These are phyloP conservation scores for Pichia sp. DNA, from an alignment of 1,139 yeast genomes.

Conservation along the genomic window DNA sequence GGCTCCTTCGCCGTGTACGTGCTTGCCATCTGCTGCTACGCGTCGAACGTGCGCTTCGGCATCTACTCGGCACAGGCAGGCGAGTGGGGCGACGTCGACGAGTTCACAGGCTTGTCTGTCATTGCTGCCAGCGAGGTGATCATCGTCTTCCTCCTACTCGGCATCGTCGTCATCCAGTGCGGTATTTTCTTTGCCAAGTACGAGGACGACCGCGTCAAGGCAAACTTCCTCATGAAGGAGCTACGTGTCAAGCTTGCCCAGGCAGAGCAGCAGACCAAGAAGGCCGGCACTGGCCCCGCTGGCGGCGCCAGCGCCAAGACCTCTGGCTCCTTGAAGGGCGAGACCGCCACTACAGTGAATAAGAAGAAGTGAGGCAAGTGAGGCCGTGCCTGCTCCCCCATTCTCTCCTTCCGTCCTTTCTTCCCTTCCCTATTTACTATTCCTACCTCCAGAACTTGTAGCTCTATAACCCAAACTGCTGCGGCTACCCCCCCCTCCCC, in stretches of 20 bases:
- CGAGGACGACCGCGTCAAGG: slow-evolving; percentile 60
- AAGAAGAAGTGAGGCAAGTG: slow-evolving; percentile 7
- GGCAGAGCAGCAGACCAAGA: slow-evolving; percentile 19
- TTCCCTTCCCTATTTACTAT: neutral
- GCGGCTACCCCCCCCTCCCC: neutral
- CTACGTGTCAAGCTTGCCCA: slow-evolving; percentile 32
- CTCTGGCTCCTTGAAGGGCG: slow-evolving; percentile 6
- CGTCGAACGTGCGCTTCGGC: slow-evolving; percentile 85
- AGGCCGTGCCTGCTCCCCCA: neutral
- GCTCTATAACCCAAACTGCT: too few relatives aligned
- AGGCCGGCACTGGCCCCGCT: slow-evolving; percentile 10
- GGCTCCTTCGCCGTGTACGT: slow-evolving; percentile 73
- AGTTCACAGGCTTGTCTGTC: slow-evolving; percentile 80
- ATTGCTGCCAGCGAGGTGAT: slow-evolving; percentile 87
- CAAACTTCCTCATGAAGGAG: slow-evolving; percentile 39
- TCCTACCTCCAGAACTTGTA: too few relatives aligned
- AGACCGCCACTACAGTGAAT: slow-evolving; percentile 9
- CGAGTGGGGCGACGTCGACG: slow-evolving; percentile 91
- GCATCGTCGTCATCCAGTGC: slow-evolving; percentile 76
- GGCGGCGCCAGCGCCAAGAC: slow-evolving; percentile 9
- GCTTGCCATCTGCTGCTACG: slow-evolving; percentile 69
- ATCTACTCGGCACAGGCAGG: slow-evolving; percentile 64
- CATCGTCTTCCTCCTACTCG: slow-evolving; percentile 65
- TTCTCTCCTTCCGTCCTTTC: neutral
- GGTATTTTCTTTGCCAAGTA: slow-evolving; percentile 88